Evolutionary conservation across 2,329 filamentous ascomycete species (phyloP).

Genomic region (Atkinsonella hypoxylon): DNA sequence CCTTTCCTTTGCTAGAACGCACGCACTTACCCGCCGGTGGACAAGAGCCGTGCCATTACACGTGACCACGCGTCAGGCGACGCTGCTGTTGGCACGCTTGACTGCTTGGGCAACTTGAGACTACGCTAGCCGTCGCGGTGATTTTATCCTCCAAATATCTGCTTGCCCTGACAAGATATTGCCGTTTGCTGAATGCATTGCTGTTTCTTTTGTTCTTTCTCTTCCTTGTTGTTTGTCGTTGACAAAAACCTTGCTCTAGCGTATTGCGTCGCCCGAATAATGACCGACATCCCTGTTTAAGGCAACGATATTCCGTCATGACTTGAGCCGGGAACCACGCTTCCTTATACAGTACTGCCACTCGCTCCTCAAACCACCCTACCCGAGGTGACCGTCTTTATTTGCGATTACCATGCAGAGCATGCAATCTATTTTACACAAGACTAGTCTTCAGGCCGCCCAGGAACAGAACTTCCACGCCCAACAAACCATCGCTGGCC

Average conservation of each 20-base stretch:
- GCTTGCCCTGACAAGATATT: too few relatives aligned
- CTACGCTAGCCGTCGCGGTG: too few relatives aligned
- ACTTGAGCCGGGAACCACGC: not conserved
- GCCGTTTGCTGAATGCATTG: too few relatives aligned
- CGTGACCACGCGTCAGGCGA: constrained; percentile 16
- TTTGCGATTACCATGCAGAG: constrained; percentile 22
- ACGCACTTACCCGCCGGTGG: not conserved
- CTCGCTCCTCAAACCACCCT: not conserved
- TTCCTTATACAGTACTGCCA: not conserved
- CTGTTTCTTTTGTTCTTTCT: not conserved
- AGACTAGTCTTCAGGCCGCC: constrained; percentile 38
- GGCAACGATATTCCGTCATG: not conserved
- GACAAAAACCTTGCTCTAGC: not conserved
- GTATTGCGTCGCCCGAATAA: not conserved
- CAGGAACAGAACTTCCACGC: constrained; percentile 26
- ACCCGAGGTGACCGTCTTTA: not conserved
- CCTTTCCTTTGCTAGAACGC: not conserved
- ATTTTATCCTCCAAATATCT: too few relatives aligned
- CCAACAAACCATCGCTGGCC: constrained; percentile 31
- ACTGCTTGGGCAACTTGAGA: too few relatives aligned
- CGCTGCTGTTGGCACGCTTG: constrained; percentile 1
- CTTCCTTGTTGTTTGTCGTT: not conserved
- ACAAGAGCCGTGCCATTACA: constrained; percentile 6
- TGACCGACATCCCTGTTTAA: not conserved
- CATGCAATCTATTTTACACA: constrained; percentile 32